Percentiles rank a stretch among this genome's conserved stretches.
Conservation (phyloP, 2,329 filamentous ascomycete species). For the Stromatinia cepivora region DNA sequence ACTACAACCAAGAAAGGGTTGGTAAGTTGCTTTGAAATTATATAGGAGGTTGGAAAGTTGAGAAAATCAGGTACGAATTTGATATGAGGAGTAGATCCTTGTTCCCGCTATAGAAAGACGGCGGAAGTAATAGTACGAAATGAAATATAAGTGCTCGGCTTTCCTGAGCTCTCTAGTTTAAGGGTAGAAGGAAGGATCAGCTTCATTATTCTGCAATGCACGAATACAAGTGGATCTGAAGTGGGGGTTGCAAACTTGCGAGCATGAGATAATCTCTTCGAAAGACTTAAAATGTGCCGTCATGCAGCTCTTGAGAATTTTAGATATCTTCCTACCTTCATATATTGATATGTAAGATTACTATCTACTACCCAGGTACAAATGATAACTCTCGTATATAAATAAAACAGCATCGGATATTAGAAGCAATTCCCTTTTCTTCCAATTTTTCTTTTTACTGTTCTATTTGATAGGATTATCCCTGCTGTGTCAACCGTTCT, state of each 20-base stretch:
- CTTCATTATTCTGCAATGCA: constrained; percentile 4
- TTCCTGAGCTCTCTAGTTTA: background rate
- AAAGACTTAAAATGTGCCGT: constrained; percentile 14
- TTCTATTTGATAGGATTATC: background rate
- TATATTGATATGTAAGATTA: background rate
- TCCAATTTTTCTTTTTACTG: background rate
- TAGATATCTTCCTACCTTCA: background rate
- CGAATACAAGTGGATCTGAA: background rate
- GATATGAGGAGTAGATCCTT: background rate
- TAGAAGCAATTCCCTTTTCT: background rate
- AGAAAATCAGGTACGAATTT: background rate
- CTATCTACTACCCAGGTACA: too few species aligned
- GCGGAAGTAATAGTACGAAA: background rate
- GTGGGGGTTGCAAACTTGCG: constrained; percentile 10
- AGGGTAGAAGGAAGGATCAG: background rate
- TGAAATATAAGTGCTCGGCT: constrained; percentile 2
- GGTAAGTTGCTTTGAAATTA: background rate
- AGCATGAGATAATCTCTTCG: constrained; percentile 12
- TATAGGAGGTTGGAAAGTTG: background rate
- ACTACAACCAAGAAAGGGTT: background rate
- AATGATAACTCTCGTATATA: too few species aligned
- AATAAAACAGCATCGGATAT: background rate
- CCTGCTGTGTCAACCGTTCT: constrained; percentile 16
- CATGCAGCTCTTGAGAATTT: background rate
- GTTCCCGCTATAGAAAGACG: background rate